These are phyloP conservation scores for Zea luxurians DNA, from an alignment of 176 grass and related monocot species.

Conservation along the genomic window DNA sequence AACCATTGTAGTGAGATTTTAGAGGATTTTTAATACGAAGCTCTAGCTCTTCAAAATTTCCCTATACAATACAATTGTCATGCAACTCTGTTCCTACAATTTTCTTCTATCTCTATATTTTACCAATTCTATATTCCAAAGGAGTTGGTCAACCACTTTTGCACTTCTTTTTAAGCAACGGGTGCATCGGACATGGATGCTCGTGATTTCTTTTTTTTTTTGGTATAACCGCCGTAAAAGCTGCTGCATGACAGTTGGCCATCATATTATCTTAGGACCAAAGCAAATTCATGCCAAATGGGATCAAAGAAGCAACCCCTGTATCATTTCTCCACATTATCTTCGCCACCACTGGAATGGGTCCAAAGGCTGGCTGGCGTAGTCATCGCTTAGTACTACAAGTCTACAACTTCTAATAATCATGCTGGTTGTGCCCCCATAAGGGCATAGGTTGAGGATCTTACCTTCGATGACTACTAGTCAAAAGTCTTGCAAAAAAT, in stretches of 20 bases:
- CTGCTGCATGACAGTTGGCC: too few relatives aligned
- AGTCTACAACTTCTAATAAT: not conserved
- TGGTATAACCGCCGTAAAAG: slow-evolving; percentile 1
- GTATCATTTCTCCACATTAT: not conserved
- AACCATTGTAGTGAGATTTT: too few relatives aligned
- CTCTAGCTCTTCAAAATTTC: too few relatives aligned
- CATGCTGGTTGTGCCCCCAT: not conserved
- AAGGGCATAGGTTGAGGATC: not conserved
- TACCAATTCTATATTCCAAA: too few relatives aligned
- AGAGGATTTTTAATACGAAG: too few relatives aligned
- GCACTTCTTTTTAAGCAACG: not conserved
- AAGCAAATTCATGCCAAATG: slow-evolving; percentile 16
- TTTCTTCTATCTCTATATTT: not conserved
- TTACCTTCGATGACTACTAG: not conserved
- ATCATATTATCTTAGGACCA: not conserved
- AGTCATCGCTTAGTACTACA: not conserved
- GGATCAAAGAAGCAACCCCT: not conserved
- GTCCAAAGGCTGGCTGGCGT: not conserved
- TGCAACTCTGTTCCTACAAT: not conserved
- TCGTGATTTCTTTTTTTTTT: too few relatives aligned
- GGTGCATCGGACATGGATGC: not conserved
- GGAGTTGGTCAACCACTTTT: not conserved
- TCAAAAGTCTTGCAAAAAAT: too few relatives aligned
- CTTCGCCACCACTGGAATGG: not conserved
- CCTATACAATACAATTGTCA: too few relatives aligned